Percentiles rank a stretch among this genome's conserved stretches.
Conservation (phyloP, 2,329 filamentous ascomycete species). For the Ceratocystiopsis brevicomis region DNA sequence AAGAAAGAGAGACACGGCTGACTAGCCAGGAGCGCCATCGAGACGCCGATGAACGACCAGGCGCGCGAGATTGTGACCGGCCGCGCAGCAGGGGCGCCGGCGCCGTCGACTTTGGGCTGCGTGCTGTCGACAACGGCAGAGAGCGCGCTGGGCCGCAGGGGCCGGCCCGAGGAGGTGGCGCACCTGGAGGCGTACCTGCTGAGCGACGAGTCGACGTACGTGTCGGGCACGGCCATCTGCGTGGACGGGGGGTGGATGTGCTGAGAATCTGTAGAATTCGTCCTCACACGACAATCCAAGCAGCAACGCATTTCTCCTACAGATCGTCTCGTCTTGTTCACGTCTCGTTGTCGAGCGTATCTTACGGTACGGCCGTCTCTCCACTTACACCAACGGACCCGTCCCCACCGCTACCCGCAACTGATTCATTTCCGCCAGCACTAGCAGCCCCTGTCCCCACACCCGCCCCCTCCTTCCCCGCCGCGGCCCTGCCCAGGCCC, state of each 20-base stretch:
- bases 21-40: constrained; percentile 1
- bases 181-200: constrained; percentile 6
- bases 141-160: constrained; percentile 4
- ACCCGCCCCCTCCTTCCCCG: too few relatives aligned
- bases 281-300: too few relatives aligned
- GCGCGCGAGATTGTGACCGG: constrained; percentile 4
- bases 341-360: too few relatives aligned
- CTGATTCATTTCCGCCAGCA: too few relatives aligned
- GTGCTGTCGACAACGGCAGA: constrained; percentile 3
- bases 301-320: too few relatives aligned
- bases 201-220: constrained; percentile 9
- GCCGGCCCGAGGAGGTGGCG: constrained; percentile 6
- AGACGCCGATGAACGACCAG: constrained; percentile 3
- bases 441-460: too few relatives aligned
- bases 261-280: constrained; percentile 2
- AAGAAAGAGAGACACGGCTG: neutral
- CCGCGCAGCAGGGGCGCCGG: neutral
- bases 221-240: constrained; percentile 7
- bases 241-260: constrained; percentile 6
- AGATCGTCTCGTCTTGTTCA: too few relatives aligned
- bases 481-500: too few relatives aligned
- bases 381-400: too few relatives aligned
- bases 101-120: neutral
- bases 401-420: too few relatives aligned
- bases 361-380: too few relatives aligned